phyloP scores from a whole-genome alignment of 805 yeast species.

The Starmerella tilneyi region DNA sequence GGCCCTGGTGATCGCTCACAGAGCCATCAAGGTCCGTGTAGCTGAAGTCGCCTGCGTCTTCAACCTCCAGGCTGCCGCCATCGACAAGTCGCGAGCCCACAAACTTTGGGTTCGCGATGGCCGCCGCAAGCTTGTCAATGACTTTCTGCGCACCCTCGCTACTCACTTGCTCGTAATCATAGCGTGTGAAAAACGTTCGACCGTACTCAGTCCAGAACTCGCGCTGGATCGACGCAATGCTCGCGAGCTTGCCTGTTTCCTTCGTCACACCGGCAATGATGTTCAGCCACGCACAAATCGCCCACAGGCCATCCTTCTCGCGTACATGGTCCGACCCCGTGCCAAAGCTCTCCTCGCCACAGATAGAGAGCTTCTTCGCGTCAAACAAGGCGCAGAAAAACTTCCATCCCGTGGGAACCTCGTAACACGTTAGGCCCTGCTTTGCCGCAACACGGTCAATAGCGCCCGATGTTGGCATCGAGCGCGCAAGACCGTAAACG shows the following conservation, averaged over 20 bases:
- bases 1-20: conserved; percentile 78
- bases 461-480: conserved; percentile 96
- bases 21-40: conserved; percentile 94
- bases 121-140: conserved; percentile 42
- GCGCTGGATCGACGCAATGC: conserved; percentile 69
- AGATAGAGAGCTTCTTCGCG: conserved; percentile 82
- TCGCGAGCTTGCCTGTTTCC: conserved; percentile 49
- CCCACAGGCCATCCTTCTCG: conserved; percentile 98
- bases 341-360: conserved; percentile 98
- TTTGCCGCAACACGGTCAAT: conserved; percentile 79
- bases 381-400: conserved; percentile 94
- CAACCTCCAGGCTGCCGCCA: conserved; percentile 42
- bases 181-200: conserved; percentile 92
- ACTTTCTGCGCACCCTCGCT: conserved; percentile 64
- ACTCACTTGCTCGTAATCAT: conserved; percentile 79
- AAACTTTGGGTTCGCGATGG: conserved; percentile 35
- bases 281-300: conserved; percentile 92
- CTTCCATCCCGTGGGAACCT: conserved; percentile 99
- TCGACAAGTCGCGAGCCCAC: conserved; percentile 41
- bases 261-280: conserved; percentile 73
- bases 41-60: conserved; percentile 76
- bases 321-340: conserved; percentile 96
- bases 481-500: conserved; percentile 84
- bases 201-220: conserved; percentile 89
- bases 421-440: conserved; percentile 67